phyloP scores from a whole-genome alignment of 2,329 filamentous ascomycete species.

The Botryotinia narcissicola region DNA sequence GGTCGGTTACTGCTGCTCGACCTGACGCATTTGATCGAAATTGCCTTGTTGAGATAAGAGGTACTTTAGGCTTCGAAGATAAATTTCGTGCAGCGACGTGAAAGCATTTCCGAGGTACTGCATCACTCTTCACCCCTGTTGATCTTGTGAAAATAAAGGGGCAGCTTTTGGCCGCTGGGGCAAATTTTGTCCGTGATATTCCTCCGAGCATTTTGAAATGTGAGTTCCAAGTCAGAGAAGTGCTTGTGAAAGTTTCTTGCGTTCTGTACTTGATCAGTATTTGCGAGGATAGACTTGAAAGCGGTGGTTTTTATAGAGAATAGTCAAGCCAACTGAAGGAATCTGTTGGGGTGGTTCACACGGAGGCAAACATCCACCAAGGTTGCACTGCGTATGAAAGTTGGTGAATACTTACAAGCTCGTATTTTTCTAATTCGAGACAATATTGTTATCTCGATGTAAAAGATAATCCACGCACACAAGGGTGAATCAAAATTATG shows the following conservation, averaged over 20 bases:
- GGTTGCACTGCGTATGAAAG: slow-evolving; percentile 17
- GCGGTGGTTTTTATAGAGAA: slow-evolving; percentile 14
- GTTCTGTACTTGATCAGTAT: slow-evolving; percentile 3
- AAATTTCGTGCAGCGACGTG: background rate
- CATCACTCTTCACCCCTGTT: slow-evolving; percentile 2
- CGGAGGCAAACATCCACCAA: background rate
- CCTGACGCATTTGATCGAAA: slow-evolving; percentile 21
- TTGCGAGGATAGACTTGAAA: background rate
- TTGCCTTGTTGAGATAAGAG: slow-evolving; percentile 11
- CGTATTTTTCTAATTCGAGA: slow-evolving; percentile 15
- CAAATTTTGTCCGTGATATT: background rate
- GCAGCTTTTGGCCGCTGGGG: slow-evolving; percentile 8
- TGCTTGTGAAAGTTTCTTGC: background rate
- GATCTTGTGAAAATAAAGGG: slow-evolving; percentile 6
- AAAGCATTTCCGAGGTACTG: slow-evolving; percentile 5
- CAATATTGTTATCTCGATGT: slow-evolving; percentile 10
- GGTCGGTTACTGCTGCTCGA: slow-evolving; percentile 11
- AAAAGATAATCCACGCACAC: slow-evolving; percentile 17
- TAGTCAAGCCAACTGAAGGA: background rate
- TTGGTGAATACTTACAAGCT: slow-evolving; percentile 9
- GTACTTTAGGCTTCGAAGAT: slow-evolving; percentile 10
- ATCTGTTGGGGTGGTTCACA: slow-evolving; percentile 10
- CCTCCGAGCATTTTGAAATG: slow-evolving; percentile 10
- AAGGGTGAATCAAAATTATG: slow-evolving; percentile 1
- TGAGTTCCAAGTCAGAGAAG: background rate